Evolutionary conservation across 2,329 filamentous ascomycete species (phyloP), one percentile per base, ranked within the genome.

Genomic region (Fusarium verrucosum): DNA sequence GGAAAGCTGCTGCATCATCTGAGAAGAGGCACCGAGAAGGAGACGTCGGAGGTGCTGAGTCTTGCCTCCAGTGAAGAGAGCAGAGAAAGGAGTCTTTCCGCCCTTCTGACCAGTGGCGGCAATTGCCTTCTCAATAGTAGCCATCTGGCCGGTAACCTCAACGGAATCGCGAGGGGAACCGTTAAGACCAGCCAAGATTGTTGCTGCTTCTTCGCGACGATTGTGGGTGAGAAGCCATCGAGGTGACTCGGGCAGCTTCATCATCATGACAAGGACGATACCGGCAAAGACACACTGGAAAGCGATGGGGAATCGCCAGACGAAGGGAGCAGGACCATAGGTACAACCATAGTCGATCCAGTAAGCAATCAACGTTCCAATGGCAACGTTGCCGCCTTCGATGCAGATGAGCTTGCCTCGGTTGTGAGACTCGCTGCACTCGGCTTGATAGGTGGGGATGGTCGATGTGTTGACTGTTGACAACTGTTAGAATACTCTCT

Each of bases 1-100:
- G 17, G 81, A 82, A n/a, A 88, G 76, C 66, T 89, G 87, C 73
- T 89, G 87, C 80, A 88, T 85, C 41, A 89, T 78, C 73, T 89
- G 86, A 17, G 81, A 81, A 13, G 81, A 82, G 2, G 83, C 80
- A 9, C 86, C 87, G 5, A 90, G 81, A 50, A 89, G 63, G 80
- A 89, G 87, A 33, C 87, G 82, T 7, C 87, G 83, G 76, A 88
- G 84, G 71, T 89, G 86, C 75, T 90, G 87, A 0, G 85, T 88
- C 76, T 87, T 87, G 59, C 87, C 87, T 44, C 82, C 80, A 5
- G 85, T 88, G 69, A 88, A 81, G 2, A 89, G 79, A 2, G 84
- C 82, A 65, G 81, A 83, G 73, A 83, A 72, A 0, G 80, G 81
- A 0, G 80, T 78, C 77, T 79, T 81, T 41, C 78, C 75, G 37